A percentile compares a stretch with the other conserved stretches of the same genome.
Evolutionary conservation across 225 moss, liverwort and hornwort species (phyloP).

Genomic region (Pseudisothecium myosuroides): DNA sequence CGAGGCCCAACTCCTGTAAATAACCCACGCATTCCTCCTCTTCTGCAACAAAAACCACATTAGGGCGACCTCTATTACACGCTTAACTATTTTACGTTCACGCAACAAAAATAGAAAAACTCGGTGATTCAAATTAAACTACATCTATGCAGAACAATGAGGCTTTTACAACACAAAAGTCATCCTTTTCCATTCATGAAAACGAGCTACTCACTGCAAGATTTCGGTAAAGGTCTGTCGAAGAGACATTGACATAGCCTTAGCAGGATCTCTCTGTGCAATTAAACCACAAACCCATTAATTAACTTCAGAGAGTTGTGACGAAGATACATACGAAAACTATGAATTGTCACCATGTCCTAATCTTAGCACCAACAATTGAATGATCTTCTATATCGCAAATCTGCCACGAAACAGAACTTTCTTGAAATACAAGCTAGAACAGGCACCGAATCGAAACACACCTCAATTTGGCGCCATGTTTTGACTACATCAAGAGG

Average conservation of each 20-base stretch:
- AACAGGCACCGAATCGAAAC: not conserved
- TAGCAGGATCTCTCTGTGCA: conserved; percentile 35
- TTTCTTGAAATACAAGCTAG: not conserved
- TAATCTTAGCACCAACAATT: not conserved
- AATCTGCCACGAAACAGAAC: not conserved
- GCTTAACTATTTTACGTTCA: not conserved
- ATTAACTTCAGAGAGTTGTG: not conserved
- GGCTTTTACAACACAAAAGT: not conserved
- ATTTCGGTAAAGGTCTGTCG: conserved; percentile 21
- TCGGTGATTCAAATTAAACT: not conserved
- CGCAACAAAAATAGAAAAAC: not conserved
- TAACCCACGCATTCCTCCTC: conserved; percentile 66
- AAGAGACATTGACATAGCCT: conserved; percentile 25
- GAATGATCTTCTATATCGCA: not conserved
- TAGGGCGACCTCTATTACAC: not conserved
- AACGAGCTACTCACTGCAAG: conserved; percentile 11
- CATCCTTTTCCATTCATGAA: not conserved
- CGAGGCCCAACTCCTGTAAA: conserved; percentile 91
- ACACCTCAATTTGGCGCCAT: conserved; percentile 89
- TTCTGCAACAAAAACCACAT: conserved; percentile 22
- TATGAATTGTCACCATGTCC: not conserved
- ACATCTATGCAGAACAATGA: not conserved
- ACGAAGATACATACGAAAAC: not conserved
- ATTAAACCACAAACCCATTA: not conserved
- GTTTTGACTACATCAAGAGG: conserved; percentile 96